Evolutionary conservation across 768 basidiomycete genomes (phyloP).

Genomic region (Tubosaeta sp.): DNA sequence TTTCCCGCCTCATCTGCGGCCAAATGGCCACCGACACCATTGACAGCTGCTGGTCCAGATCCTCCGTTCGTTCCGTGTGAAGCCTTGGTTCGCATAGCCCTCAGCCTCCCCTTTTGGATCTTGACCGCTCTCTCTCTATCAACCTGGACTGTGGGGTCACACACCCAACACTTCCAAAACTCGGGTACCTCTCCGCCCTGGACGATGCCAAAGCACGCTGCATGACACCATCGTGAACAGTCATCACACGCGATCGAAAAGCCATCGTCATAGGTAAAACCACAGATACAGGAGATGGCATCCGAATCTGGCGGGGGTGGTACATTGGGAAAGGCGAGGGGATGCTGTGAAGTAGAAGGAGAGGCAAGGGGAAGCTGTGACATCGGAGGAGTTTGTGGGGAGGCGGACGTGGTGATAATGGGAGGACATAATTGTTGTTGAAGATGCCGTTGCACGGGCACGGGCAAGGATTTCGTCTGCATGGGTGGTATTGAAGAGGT

Average conservation of each 20-base stretch:
- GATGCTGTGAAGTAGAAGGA: conserved; percentile 21
- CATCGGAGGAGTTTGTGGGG: conserved; percentile 12
- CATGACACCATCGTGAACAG: conserved; percentile 83
- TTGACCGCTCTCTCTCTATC: conserved; percentile 46
- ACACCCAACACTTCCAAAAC: conserved; percentile 72
- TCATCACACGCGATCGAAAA: conserved; percentile 82
- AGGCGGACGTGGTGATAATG: conserved; percentile 5
- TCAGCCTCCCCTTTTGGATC: conserved; percentile 40
- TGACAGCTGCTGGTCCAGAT: conserved; percentile 16
- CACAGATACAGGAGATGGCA: conserved; percentile 70
- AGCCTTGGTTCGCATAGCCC: conserved; percentile 26
- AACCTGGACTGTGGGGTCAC: conserved; percentile 44
- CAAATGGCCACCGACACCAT: conserved; percentile 10
- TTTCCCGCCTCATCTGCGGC: conserved; percentile 23
- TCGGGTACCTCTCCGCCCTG: conserved; percentile 58
- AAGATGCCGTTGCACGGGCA: conserved; percentile 7
- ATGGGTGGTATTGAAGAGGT: conserved; percentile 15
- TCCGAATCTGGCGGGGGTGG: conserved; percentile 37
- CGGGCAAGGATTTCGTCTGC: conserved; percentile 14
- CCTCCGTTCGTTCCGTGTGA: conserved; percentile 24
- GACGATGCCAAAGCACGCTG: conserved; percentile 66
- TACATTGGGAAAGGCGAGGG: conserved; percentile 10
- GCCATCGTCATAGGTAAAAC: conserved; percentile 70
- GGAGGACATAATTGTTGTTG: conserved; percentile 21
- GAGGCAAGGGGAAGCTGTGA: conserved; percentile 14